Evolutionary conservation across 164 flowering plant species (phyloP).

Genomic region (Akebia trifoliata): DNA sequence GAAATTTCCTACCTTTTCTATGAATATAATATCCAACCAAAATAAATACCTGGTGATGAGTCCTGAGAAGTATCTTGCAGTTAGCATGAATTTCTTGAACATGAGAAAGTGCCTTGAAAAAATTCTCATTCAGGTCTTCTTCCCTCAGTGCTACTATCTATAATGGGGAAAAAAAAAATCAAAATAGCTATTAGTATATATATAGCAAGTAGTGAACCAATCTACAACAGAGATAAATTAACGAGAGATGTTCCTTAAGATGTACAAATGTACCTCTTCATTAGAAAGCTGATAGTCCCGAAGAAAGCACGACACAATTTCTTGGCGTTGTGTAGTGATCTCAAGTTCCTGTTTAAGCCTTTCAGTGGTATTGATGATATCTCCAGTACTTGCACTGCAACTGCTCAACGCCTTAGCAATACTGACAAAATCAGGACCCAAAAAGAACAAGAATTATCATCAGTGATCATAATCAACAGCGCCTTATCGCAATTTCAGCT

Average conservation of each 20-base stretch:
- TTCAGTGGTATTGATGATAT: conserved; percentile 86
- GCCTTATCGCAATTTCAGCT: too few species aligned
- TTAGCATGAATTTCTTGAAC: conserved; percentile 97
- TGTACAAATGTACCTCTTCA: conserved; percentile 57
- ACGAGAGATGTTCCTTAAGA: neutral
- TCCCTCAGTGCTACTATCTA: conserved; percentile 86
- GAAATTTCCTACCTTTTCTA: too few species aligned
- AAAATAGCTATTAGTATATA: too few species aligned
- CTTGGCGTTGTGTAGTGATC: conserved; percentile 77
- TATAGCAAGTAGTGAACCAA: neutral
- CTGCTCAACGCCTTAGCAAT: conserved; percentile 76
- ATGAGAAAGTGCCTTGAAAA: conserved; percentile 93
- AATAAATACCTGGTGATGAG: conserved; percentile 97
- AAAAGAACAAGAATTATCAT: too few species aligned
- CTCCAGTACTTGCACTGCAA: conserved; percentile 83
- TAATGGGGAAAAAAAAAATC: conserved; percentile 4
- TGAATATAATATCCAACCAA: too few species aligned
- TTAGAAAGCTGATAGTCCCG: conserved; percentile 91
- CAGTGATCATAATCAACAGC: too few species aligned
- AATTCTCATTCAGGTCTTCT: conserved; percentile 75
- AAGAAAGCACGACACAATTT: conserved; percentile 87
- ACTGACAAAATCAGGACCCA: conserved; percentile 30
- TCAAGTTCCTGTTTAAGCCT: conserved; percentile 93
- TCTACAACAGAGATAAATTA: neutral
- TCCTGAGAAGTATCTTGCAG: conserved; percentile 86